Conservation (phyloP, 106 monocot genomes). For the Platanthera zijinensis region DNA sequence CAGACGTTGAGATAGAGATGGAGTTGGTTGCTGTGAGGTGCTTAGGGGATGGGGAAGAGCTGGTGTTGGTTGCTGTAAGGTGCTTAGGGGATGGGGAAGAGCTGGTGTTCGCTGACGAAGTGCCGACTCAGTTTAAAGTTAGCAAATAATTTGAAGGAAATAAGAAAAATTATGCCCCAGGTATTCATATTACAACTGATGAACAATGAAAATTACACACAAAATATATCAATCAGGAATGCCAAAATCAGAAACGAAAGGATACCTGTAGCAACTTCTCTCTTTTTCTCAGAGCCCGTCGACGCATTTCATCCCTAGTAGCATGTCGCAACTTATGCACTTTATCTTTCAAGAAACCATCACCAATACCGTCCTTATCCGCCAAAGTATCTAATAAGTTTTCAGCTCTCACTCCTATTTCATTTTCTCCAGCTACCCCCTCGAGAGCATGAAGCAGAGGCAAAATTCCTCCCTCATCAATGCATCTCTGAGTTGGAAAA, state of each 20-base stretch:
- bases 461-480: slow-evolving; percentile 70
- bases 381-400: slow-evolving; percentile 88
- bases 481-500: slow-evolving; percentile 63
- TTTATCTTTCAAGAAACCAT: slow-evolving; percentile 80
- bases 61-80: no score
- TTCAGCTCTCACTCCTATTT: slow-evolving; percentile 89
- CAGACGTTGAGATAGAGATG: no score
- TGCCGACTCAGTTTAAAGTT: no score
- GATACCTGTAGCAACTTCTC: slow-evolving; percentile 72
- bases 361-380: slow-evolving; percentile 75
- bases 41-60: no score
- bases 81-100: no score
- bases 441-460: slow-evolving; percentile 87
- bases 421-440: slow-evolving; percentile 84
- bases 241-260: neutral
- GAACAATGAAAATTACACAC: no score
- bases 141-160: no score
- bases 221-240: neutral
- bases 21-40: no score
- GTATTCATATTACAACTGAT: no score
- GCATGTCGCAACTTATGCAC: slow-evolving; percentile 72
- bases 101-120: no score
- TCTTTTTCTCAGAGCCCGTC: slow-evolving; percentile 75
- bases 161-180: no score
- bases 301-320: slow-evolving; percentile 88